Evolutionary conservation across 495 filamentous ascomycete genomes (phyloP).

Genomic region (Aspergillus wentii): DNA sequence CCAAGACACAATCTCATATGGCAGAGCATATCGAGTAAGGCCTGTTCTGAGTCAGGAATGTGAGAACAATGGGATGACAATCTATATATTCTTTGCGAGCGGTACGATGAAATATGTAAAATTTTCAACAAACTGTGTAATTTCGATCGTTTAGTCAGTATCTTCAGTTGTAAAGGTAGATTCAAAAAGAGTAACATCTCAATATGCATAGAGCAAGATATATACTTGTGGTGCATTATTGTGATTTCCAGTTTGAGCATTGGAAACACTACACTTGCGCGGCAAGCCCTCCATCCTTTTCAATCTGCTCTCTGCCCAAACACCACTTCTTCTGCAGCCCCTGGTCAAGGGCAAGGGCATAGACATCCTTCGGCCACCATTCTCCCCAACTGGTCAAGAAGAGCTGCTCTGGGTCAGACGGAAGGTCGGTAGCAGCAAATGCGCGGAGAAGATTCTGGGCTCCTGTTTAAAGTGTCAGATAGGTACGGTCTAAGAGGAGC

Average conservation of each 20-base stretch:
- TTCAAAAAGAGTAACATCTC: too few species aligned
- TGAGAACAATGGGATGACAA: too few species aligned
- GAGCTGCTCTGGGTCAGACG: slow-evolving; percentile 22
- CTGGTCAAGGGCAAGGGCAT: slow-evolving; percentile 15
- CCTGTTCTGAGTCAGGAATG: too few species aligned
- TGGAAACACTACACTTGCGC: too few species aligned
- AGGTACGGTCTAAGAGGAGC: not conserved
- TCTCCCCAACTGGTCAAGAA: slow-evolving; percentile 30
- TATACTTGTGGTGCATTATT: too few species aligned
- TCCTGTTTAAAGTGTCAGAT: slow-evolving; percentile 10
- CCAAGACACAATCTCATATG: not conserved
- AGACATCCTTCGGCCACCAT: slow-evolving; percentile 27
- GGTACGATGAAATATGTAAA: too few species aligned
- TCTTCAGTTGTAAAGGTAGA: too few species aligned
- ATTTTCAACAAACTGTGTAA: too few species aligned
- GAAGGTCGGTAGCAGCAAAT: slow-evolving; percentile 13
- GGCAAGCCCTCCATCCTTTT: slow-evolving; percentile 18
- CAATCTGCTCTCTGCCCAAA: slow-evolving; percentile 20
- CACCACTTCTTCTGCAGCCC: slow-evolving; percentile 25
- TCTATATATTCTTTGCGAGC: too few species aligned
- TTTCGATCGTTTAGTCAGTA: too few species aligned
- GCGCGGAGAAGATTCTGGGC: slow-evolving; percentile 23
- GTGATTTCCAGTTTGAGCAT: too few species aligned
- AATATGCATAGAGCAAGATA: too few species aligned
- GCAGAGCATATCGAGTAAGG: not conserved